Evolutionary conservation across 2,329 filamentous ascomycete species (phyloP).

Genomic region (Colletotrichum phormii): DNA sequence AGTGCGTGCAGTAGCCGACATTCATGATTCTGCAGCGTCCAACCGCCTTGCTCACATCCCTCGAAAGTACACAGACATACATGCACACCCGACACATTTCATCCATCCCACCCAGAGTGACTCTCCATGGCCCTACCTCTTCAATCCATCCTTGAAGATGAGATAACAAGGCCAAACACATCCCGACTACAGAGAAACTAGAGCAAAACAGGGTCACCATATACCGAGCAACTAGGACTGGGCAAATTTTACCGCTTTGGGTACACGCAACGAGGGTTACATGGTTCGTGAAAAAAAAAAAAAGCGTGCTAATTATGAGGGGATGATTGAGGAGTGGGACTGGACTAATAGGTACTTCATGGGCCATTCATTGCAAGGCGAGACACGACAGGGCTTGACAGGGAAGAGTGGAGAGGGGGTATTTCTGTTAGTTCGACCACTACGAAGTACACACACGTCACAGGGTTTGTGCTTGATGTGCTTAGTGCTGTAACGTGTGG

Average conservation of each 20-base stretch:
- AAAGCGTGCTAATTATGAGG: neutral
- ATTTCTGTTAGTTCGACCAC: neutral
- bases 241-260: neutral
- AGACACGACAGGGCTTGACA: neutral
- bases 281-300: neutral
- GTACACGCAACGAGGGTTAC: neutral
- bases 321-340: neutral
- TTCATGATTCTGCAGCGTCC: neutral
- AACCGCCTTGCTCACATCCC: neutral
- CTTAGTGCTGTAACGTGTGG: constrained; percentile 6
- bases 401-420: neutral
- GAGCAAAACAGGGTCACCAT: neutral
- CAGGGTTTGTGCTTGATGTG: constrained; percentile 5
- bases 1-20: neutral
- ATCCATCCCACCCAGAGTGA: neutral
- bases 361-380: neutral
- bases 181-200: too few species aligned
- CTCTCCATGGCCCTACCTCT: neutral
- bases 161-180: neutral
- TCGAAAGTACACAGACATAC: neutral
- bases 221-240: neutral
- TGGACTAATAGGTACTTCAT: neutral
- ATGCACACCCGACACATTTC: neutral
- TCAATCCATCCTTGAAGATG: neutral
- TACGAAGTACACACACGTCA: neutral